Base-by-base conservation (phyloP, 352 stramenopile genomes). In the Thalassiosira sp. region DNA sequence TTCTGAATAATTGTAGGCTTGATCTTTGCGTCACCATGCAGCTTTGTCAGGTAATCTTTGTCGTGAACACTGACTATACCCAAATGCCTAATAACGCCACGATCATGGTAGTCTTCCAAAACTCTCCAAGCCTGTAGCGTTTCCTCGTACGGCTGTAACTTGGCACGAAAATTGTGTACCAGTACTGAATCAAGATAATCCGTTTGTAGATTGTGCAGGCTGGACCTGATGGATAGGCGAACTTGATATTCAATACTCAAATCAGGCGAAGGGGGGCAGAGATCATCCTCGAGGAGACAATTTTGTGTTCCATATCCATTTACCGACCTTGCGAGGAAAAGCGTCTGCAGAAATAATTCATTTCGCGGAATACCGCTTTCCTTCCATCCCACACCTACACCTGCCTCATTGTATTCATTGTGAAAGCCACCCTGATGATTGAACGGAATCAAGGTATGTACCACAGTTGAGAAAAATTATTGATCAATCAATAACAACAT, bases 11-110 rank as follows among this genome's bases (percentile, higher is more conserved):
- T 81, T 68, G 24, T 78, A 64, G 51, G 85, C 82, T 53, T 87
- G 56, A 76, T 66, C 51, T 10, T 66, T 31, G 67, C 71, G 57
- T 85, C 85, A 79, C 45, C 70, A n/a, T 58, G 22, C 59, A 90
- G 46, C 24, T 65, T 72, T 46, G 51, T 62, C 18, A 90, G 57
- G 18, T 71, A 68, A 1, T 73, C 56, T 20, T 74, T 64, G 52
- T 85, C 59, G 45, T 90, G 88, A 33, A 71, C 79, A 56, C 88
- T 90, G 33, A 72, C 79, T 15, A 90, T 69, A n/a, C 83, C 83
- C 24, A 90, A 51, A 28, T 81, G 70, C 25, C 62, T 5, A n/a
- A 87, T 53, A n/a, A 73, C 37, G 5, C 79, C 82, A 24, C 58
- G 68, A 35, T 85, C 58, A 28, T 86, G 48, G 22, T 85, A 72